Conservation (phyloP, 2,329 filamentous ascomycete genomes). For the Boeremia lycopersici region DNA sequence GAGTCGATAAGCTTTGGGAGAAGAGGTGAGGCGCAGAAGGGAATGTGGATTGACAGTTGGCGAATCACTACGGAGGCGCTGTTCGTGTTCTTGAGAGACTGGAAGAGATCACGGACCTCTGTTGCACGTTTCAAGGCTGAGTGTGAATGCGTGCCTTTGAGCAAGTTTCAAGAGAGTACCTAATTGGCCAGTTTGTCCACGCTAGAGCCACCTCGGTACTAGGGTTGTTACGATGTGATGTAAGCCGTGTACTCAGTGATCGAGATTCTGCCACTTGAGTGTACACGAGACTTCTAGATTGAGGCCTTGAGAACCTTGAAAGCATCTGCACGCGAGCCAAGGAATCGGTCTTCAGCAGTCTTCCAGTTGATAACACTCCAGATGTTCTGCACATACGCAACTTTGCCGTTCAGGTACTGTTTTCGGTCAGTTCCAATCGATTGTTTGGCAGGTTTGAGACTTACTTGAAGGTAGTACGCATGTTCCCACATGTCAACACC, state of each 20-base stretch:
- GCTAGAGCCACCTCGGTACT: slow-evolving; percentile 32
- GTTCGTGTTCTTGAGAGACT: neutral
- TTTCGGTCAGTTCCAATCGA: slow-evolving; percentile 11
- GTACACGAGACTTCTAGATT: slow-evolving; percentile 19
- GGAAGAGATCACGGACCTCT: neutral
- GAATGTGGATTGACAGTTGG: neutral
- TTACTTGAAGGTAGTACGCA: slow-evolving; percentile 82
- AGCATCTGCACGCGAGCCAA: slow-evolving; percentile 50
- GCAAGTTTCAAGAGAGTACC: slow-evolving; percentile 45
- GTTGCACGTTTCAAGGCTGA: slow-evolving; percentile 14
- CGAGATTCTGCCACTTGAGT: neutral
- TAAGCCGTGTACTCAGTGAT: neutral
- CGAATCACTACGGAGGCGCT: neutral
- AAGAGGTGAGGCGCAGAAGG: neutral
- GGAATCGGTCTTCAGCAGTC: slow-evolving; percentile 68
- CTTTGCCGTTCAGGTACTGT: slow-evolving; percentile 77
- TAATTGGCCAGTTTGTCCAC: slow-evolving; percentile 25
- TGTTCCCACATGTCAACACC: slow-evolving; percentile 95
- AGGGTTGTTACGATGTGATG: neutral
- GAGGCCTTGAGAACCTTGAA: slow-evolving; percentile 48
- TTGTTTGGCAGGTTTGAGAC: neutral
- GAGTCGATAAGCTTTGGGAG: neutral
- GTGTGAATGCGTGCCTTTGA: slow-evolving; percentile 43
- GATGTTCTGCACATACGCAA: slow-evolving; percentile 75
- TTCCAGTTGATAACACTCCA: slow-evolving; percentile 83